Base-by-base conservation (phyloP, 768 basidiomycete genomes). In the Suillus placidus region DNA sequence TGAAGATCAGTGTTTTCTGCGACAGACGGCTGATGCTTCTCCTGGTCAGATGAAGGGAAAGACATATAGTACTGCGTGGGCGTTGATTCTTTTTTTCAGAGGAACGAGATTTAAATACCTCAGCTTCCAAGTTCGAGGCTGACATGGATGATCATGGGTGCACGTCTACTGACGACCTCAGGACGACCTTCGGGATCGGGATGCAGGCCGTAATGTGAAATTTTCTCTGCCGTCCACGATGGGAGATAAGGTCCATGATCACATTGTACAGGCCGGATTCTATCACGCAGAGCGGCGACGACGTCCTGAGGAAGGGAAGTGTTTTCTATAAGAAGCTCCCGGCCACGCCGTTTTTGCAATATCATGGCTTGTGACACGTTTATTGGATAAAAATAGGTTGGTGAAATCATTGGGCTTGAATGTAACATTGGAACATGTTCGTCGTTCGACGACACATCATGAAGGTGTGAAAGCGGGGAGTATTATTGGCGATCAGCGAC, bases 21-120 rank as follows among this genome's bases (percentile, higher is more conserved):
- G 35, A 49, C 8, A 40, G 58, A 62, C 16, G 13, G 16, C 18
- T 16, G 42, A 61, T 63, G 64, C n/a, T 64, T 42, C 18, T 32
- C 32, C 34, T 32, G 61, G 20, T 40, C 30, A 32, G 38, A 16
- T 62, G 38, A 40, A 40, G 63, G 58, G 45, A 61, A 20, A 30
- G 61, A 32, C 64, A 64, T 64, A 9, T 64, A 9, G n/a, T 63
- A 20, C 9, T 14, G n/a, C 7, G 45, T 40, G 62, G 23, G 62
- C 7, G 10, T 42, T n/a, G 20, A 57, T 20, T n/a, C n/a, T 40
- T 34, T 12, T 49, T 37, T n/a, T 12, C 14, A 2, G 32, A 47
- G 1, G 26, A n/a, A 34, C 14, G 32, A 35, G 20, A 30, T 18
- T 37, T 62, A 63, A 37, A 62, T 63, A 64, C 26, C 35, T 37